phyloP scores from a whole-genome alignment of 2,329 filamentous ascomycete species.

The Fusarium luffae region DNA sequence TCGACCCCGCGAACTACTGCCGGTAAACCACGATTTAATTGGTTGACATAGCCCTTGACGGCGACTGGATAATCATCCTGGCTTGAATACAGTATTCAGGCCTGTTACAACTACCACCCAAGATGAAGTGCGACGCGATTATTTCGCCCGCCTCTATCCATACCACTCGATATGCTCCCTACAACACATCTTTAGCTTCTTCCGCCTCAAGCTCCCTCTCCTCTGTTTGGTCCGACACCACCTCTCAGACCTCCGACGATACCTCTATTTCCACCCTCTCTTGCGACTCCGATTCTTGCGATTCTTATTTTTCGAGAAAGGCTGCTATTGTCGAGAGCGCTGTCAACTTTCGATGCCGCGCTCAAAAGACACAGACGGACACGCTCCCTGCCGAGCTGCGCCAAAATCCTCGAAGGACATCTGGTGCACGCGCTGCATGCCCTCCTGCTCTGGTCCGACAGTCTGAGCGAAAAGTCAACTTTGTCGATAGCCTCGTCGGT shows the following conservation, averaged over 20 bases:
- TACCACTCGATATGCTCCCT: slow-evolving; percentile 65
- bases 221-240: slow-evolving; percentile 81
- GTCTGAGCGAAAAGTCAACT: slow-evolving; percentile 90
- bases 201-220: slow-evolving; percentile 80
- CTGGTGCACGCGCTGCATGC: slow-evolving; percentile 66
- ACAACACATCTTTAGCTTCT: slow-evolving; percentile 76
- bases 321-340: slow-evolving; percentile 38
- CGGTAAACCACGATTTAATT: slow-evolving; percentile 57
- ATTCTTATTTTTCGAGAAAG: slow-evolving; percentile 53
- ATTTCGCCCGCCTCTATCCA: slow-evolving; percentile 63
- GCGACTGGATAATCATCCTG: slow-evolving; percentile 62
- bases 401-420: slow-evolving; percentile 71
- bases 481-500: slow-evolving; percentile 98
- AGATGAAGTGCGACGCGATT: slow-evolving; percentile 68
- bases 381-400: slow-evolving; percentile 70
- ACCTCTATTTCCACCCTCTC: slow-evolving; percentile 72
- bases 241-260: slow-evolving; percentile 76
- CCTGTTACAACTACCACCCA: slow-evolving; percentile 52
- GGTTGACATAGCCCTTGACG: slow-evolving; percentile 62
- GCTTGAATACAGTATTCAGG: slow-evolving; percentile 50
- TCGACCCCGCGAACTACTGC: slow-evolving; percentile 49
- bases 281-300: slow-evolving; percentile 64
- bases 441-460: slow-evolving; percentile 85
- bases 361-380: slow-evolving; percentile 50
- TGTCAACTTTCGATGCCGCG: slow-evolving; percentile 39